Percentiles rank a stretch among this genome's conserved stretches.
Conservation (phyloP, 805 yeast species). For the Starmerella scarabaei region DNA sequence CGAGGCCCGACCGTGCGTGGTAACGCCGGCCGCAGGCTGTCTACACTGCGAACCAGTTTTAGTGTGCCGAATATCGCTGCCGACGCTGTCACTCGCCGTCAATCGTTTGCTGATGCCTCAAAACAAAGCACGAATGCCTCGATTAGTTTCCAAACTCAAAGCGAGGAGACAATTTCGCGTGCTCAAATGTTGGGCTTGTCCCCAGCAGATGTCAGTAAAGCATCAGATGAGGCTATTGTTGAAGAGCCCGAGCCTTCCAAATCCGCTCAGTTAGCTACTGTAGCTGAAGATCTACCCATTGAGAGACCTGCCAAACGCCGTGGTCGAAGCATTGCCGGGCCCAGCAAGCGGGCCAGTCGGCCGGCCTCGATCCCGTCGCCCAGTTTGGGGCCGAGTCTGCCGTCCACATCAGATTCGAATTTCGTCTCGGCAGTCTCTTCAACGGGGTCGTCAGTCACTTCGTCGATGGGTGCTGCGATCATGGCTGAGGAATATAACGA, state of each 20-base stretch:
- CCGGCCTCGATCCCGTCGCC: too few relatives aligned
- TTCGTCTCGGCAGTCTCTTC: not conserved
- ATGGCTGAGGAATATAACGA: not conserved
- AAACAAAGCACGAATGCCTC: not conserved
- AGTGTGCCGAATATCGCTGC: constrained; percentile 9
- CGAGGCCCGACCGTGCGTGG: constrained; percentile 12
- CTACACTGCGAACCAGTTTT: constrained; percentile 19
- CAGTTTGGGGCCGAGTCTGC: too few relatives aligned
- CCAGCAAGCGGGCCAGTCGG: not conserved
- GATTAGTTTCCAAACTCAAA: not conserved
- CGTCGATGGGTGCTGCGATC: not conserved
- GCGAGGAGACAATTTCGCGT: not conserved
- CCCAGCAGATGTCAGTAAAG: not conserved
- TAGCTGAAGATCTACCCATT: not conserved
- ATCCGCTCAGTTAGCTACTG: not conserved
- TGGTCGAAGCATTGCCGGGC: not conserved
- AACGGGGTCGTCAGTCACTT: not conserved
- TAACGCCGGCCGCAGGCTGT: constrained; percentile 20
- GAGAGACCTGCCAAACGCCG: not conserved
- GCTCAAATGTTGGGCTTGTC: not conserved
- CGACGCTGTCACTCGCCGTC: constrained; percentile 1
- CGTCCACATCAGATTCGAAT: too few relatives aligned
- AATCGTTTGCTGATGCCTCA: not conserved
- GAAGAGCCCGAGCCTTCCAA: not conserved
- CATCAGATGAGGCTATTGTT: not conserved